These are phyloP conservation scores for Phalaenopsis hybrid DNA, from an alignment of 116 monocot genomes.

Conservation along the genomic window DNA sequence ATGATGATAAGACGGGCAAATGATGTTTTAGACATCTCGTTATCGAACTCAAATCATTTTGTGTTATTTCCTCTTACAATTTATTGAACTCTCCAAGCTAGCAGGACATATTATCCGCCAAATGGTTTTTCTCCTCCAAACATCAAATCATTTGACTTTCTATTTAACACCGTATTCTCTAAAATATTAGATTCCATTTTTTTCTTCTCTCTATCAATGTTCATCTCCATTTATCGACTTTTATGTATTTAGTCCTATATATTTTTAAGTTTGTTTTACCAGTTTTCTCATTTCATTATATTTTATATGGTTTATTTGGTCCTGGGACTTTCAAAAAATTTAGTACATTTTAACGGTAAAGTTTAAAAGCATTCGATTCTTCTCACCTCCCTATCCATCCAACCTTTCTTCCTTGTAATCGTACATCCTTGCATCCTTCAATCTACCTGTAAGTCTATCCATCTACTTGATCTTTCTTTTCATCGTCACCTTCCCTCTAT, in stretches of 20 bases:
- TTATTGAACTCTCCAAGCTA: not conserved
- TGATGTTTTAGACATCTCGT: not conserved
- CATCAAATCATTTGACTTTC: not conserved
- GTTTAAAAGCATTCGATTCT: not conserved
- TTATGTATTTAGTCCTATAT: not conserved
- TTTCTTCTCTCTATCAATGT: no score
- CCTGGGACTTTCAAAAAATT: not conserved
- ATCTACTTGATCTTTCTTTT: not conserved
- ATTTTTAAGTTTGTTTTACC: not conserved
- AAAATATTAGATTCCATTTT: not conserved
- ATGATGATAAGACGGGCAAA: no score
- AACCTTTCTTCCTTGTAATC: not conserved
- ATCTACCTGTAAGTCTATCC: not conserved
- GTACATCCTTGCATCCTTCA: not conserved
- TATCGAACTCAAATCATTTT: not conserved
- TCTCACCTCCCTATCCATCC: not conserved
- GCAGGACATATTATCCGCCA: not conserved
- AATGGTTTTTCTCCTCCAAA: not conserved
- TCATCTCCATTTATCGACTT: not conserved
- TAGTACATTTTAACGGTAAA: not conserved
- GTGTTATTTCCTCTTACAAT: not conserved
- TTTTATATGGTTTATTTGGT: not conserved
- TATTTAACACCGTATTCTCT: not conserved
- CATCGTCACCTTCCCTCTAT: not conserved
- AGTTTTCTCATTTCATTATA: not conserved